Base-by-base conservation (phyloP, 345 rosid genomes). In the Citrus australasica region DNA sequence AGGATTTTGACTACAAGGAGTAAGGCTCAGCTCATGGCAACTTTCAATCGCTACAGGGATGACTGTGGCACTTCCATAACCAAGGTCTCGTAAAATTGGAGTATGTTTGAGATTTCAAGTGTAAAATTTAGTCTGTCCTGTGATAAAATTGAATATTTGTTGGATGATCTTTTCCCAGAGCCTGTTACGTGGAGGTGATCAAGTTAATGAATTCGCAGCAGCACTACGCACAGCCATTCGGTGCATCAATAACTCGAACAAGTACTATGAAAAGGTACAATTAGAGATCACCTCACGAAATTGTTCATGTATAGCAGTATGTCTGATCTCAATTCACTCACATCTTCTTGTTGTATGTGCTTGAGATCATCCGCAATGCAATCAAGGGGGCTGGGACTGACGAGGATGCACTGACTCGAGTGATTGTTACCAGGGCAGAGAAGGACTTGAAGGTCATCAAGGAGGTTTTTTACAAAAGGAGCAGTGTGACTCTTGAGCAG, bases 1-100 rank as follows among this genome's bases (percentile, higher is more conserved):
- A 80, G 96, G 77, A 90, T 92, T 70, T 42, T 92, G 68, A 84
- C 79, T 33, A 88, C 93, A 28, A 87, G 96, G 83, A 90, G 93
- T 88, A 90, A 82, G 82, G 22, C 76, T 14, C 96, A 88, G 81
- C 85, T 92, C 81, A 69, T 82, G 83, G 93, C 90, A 1, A 88
- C 92, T 58, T 86, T 90, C 87, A 92, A 90, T 72, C 68, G 81
- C 73, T 88, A 82, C 78, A 81, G 90, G 80, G 92, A 92, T 40
- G 79, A 83, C 6, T 87, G 81, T 13, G 81, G 85, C 78, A 75
- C 80, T 79, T 84, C 92, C 78, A 83, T 92, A 74, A 85, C 89
- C 4, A 90, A 88, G 91, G 91, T 53, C 22, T 53, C 58, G 58
- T 53, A 53, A 46, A 11, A 46, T 46, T 46, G 58, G 58, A 53